These are phyloP conservation scores for Plasmodium adleri DNA, from an alignment of 169 alveolate species.

Conservation along the genomic window DNA sequence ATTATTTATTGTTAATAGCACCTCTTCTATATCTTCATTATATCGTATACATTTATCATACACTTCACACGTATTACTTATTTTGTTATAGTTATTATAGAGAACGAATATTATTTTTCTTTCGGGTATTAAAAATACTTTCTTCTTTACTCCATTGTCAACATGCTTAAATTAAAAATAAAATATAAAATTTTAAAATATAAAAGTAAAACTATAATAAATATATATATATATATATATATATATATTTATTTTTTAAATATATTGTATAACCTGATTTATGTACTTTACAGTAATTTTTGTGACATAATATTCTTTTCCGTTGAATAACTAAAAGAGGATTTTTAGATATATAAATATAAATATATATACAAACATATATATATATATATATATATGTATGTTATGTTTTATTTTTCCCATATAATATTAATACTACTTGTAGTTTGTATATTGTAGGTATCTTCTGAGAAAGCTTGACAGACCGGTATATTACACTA, in stretches of 20 bases:
- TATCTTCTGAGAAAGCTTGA: constrained; percentile 13
- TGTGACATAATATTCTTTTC: constrained; percentile 60
- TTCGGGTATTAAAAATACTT: constrained; percentile 54
- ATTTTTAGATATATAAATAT: not conserved
- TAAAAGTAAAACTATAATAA: too few relatives aligned
- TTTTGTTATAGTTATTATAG: constrained; percentile 49
- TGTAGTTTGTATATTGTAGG: constrained; percentile 20
- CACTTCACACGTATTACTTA: constrained; percentile 48
- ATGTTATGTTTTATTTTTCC: not conserved
- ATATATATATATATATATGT: not conserved
- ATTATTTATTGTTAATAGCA: not conserved
- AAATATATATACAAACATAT: not conserved
- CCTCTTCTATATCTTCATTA: constrained; percentile 58
- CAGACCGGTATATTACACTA: constrained; percentile 55
- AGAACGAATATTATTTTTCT: constrained; percentile 32
- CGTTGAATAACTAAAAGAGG: constrained; percentile 34
- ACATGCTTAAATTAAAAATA: constrained; percentile 5
- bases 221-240: constrained; percentile 12
- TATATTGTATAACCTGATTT: constrained; percentile 16
- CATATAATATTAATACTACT: constrained; percentile 10
- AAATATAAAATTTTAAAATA: not conserved
- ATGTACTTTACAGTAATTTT: constrained; percentile 54
- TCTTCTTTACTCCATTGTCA: constrained; percentile 36
- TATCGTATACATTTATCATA: constrained; percentile 31
- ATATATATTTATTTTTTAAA: not conserved